These are phyloP conservation scores for Cubamyces sp. DNA, from an alignment of 768 basidiomycete species.

Conservation along the genomic window DNA sequence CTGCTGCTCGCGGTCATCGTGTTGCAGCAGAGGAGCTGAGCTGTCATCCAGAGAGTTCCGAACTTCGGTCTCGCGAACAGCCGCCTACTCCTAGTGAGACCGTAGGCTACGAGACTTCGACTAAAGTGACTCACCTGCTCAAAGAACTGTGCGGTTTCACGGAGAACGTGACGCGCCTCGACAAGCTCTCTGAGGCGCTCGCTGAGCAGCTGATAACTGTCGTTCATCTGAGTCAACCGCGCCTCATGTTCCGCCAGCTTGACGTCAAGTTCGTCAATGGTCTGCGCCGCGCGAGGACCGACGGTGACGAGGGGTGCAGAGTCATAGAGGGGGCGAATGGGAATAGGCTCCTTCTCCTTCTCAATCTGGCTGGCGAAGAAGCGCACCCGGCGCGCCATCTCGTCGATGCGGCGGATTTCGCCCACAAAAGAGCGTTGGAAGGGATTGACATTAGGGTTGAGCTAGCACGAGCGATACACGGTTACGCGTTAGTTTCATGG, in stretches of 20 bases:
- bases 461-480: conserved; percentile 45
- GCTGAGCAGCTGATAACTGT: conserved; percentile 85
- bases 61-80: conserved; percentile 77
- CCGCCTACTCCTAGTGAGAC: conserved; percentile 57
- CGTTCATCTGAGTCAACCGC: conserved; percentile 87
- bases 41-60: conserved; percentile 91
- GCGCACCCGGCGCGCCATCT: conserved; percentile 92
- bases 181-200: conserved; percentile 85
- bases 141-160: conserved; percentile 97
- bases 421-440: conserved; percentile 99
- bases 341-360: conserved; percentile 81
- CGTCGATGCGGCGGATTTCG: conserved; percentile 93
- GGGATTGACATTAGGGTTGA: conserved; percentile 93
- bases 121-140: conserved; percentile 60
- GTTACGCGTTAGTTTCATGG: neutral
- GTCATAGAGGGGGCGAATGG: conserved; percentile 84
- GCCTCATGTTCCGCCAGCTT: conserved; percentile 87
- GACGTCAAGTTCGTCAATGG: conserved; percentile 90
- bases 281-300: conserved; percentile 91
- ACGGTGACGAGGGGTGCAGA: conserved; percentile 86
- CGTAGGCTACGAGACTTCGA: neutral
- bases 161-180: conserved; percentile 92
- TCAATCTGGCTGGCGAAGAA: conserved; percentile 88
- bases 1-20: conserved; percentile 82
- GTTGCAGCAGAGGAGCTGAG: conserved; percentile 86